phyloP scores from a whole-genome alignment of 306 rosid genomes.

The Cucurbita pepo region DNA sequence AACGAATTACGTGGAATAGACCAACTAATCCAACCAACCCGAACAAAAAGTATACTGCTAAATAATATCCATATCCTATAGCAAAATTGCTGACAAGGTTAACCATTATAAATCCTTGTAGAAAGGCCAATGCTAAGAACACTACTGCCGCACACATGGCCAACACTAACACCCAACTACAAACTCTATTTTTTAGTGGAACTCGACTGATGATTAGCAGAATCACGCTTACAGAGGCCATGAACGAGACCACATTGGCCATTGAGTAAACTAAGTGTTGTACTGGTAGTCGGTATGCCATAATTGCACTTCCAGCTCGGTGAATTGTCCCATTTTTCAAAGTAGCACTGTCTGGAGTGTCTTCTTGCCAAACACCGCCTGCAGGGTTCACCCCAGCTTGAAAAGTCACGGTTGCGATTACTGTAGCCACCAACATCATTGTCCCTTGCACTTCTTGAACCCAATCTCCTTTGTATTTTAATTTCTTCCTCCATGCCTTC shows the following conservation, averaged over 20 bases:
- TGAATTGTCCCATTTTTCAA: neutral
- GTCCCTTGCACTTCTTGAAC: neutral
- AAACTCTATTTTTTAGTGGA: neutral
- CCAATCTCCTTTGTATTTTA: neutral
- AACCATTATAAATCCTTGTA: neutral
- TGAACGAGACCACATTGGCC: neutral
- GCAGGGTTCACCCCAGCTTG: neutral
- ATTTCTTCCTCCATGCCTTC: neutral
- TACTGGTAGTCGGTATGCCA: neutral
- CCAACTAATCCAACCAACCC: neutral
- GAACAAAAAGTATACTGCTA: too few species aligned
- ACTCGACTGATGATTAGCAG: neutral
- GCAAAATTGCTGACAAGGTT: neutral
- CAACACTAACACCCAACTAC: neutral
- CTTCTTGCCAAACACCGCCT: neutral
- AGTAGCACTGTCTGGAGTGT: neutral
- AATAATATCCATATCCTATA: too few species aligned
- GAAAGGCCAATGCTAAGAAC: neutral
- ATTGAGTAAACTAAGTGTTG: neutral
- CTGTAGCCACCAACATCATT: neutral
- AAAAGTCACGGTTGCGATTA: neutral
- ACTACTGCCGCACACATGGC: neutral
- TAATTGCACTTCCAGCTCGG: neutral
- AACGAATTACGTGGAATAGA: neutral
- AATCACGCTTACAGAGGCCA: neutral